These are phyloP conservation scores for Graphilbum fragrans DNA, from an alignment of 2,329 filamentous ascomycete species.

Conservation along the genomic window DNA sequence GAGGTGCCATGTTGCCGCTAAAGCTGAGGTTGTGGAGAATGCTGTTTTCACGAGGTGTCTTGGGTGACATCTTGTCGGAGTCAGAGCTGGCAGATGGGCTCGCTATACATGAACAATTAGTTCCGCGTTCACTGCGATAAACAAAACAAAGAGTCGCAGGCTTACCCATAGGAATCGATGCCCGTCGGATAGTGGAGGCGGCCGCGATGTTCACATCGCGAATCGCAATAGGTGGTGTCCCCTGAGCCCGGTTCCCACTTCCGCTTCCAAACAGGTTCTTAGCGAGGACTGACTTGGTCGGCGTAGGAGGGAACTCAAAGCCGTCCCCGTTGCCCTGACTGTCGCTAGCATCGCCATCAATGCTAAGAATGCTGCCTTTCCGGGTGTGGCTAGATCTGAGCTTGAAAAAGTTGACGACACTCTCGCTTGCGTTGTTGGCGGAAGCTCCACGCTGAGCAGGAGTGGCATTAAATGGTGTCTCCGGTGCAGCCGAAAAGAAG, in stretches of 20 bases:
- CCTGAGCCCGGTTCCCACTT: slow-evolving; percentile 1
- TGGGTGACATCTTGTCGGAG: slow-evolving; percentile 44
- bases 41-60: slow-evolving; percentile 60
- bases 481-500: slow-evolving; percentile 66
- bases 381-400: slow-evolving; percentile 34
- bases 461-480: slow-evolving; percentile 65
- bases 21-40: slow-evolving; percentile 5
- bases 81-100: slow-evolving; percentile 47
- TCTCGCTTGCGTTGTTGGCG: slow-evolving; percentile 7
- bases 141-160: background rate
- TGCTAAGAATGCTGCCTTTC: slow-evolving; percentile 62
- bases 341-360: slow-evolving; percentile 56
- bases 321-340: slow-evolving; percentile 32
- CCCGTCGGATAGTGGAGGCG: background rate
- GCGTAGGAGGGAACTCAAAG: slow-evolving; percentile 75
- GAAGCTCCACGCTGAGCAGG: slow-evolving; percentile 28
- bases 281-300: slow-evolving; percentile 57
- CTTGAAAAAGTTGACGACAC: slow-evolving; percentile 53
- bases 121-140: background rate
- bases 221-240: slow-evolving; percentile 10
- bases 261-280: slow-evolving; percentile 18
- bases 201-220: slow-evolving; percentile 4
- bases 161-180: background rate
- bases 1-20: slow-evolving; percentile 42
- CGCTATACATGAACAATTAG: slow-evolving; percentile 28